These are phyloP conservation scores for Penicillium sp. DNA, from an alignment of 2,329 filamentous ascomycete genomes.

Conservation along the genomic window DNA sequence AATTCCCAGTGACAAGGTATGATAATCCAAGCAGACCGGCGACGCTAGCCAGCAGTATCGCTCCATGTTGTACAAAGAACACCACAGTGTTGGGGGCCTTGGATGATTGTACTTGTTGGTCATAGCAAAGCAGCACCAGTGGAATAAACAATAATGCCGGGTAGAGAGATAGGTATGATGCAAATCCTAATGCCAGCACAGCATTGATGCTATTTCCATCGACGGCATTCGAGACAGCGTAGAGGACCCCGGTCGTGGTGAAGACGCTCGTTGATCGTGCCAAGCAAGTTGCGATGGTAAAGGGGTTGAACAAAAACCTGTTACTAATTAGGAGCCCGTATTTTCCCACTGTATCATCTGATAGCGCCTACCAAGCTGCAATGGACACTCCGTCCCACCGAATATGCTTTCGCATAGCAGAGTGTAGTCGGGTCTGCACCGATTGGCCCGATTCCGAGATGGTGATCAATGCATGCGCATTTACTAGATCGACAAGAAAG, in stretches of 20 bases:
- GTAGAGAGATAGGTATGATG: constrained; percentile 89
- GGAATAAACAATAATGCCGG: constrained; percentile 84
- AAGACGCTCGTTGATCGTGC: constrained; percentile 87
- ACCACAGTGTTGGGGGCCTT: constrained; percentile 30
- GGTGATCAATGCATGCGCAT: constrained; percentile 73
- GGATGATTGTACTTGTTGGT: constrained; percentile 53
- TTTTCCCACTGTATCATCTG: not conserved
- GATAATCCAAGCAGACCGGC: constrained; percentile 69
- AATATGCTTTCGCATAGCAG: constrained; percentile 74
- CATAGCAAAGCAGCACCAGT: constrained; percentile 76
- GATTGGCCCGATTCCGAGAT: constrained; percentile 84
- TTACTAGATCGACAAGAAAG: constrained; percentile 75
- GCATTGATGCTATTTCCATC: constrained; percentile 71
- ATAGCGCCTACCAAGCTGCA: constrained; percentile 68
- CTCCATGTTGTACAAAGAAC: constrained; percentile 59
- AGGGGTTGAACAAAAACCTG: constrained; percentile 92
- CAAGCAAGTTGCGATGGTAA: constrained; percentile 87
- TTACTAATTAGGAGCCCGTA: constrained; percentile 7
- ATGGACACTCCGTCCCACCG: constrained; percentile 74
- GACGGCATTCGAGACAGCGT: constrained; percentile 79
- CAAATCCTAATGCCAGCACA: constrained; percentile 82
- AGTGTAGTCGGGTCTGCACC: constrained; percentile 70
- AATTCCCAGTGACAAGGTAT: constrained; percentile 69
- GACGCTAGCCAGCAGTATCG: constrained; percentile 57
- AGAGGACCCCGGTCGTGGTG: constrained; percentile 82